Conservation (phyloP, 495 filamentous ascomycete genomes). For the Penicillium longicatenatum region DNA sequence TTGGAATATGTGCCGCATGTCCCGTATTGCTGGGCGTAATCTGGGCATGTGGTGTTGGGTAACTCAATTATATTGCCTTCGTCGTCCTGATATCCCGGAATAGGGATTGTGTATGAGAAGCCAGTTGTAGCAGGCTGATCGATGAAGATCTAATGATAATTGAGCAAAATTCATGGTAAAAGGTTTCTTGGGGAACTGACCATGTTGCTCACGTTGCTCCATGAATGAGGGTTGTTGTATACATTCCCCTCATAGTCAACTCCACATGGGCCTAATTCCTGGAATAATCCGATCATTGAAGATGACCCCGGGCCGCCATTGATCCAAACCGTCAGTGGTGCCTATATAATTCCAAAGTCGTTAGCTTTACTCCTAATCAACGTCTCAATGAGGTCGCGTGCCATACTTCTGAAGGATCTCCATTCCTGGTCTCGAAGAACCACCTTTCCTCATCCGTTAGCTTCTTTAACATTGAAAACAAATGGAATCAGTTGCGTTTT, state of each 20-base stretch:
- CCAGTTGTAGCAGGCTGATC: conserved; percentile 63
- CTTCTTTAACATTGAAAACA: background rate
- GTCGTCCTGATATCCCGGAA: conserved; percentile 48
- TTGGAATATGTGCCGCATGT: conserved; percentile 60
- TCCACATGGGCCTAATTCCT: conserved; percentile 64
- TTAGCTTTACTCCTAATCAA: background rate
- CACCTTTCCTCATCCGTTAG: conserved; percentile 31
- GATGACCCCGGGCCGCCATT: conserved; percentile 60
- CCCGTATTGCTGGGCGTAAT: conserved; percentile 44
- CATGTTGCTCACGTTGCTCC: conserved; percentile 61
- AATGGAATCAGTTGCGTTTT: too few species aligned
- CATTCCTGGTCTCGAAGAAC: conserved; percentile 63
- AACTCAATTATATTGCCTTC: conserved; percentile 32
- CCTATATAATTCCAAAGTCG: conserved; percentile 29
- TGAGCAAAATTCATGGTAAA: background rate
- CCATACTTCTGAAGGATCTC: conserved; percentile 43
- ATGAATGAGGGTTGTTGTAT: conserved; percentile 60
- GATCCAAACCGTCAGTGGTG: conserved; percentile 65
- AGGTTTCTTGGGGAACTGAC: conserved; percentile 21
- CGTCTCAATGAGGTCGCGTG: too few species aligned
- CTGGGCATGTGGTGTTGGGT: conserved; percentile 53
- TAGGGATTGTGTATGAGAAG: conserved; percentile 58
- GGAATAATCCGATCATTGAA: conserved; percentile 64
- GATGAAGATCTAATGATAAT: conserved; percentile 41
- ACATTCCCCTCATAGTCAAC: conserved; percentile 51